Conservation (phyloP, 148 eudicot genomes). For the Oxyria digyna region DNA sequence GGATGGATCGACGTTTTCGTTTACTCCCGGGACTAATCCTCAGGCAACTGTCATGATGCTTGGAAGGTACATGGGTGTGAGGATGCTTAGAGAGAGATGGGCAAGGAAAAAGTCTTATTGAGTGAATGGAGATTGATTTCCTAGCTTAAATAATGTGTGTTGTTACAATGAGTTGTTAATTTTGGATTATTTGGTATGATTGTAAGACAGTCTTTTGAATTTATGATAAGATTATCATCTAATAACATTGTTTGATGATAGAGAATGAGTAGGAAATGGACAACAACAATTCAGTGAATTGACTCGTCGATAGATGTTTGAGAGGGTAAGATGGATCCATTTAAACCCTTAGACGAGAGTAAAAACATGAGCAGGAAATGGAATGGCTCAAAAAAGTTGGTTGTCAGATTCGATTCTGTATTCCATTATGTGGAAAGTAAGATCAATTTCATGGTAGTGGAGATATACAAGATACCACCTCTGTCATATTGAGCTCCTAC, state of each 20-base stretch:
- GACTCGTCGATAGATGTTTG: too few relatives aligned
- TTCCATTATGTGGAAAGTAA: neutral
- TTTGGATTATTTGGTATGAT: neutral
- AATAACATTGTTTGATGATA: neutral
- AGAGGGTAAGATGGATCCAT: too few relatives aligned
- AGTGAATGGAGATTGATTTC: neutral
- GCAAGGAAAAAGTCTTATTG: slow-evolving; percentile 15
- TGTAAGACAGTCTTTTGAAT: too few relatives aligned
- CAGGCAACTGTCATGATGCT: slow-evolving; percentile 82
- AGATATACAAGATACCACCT: neutral
- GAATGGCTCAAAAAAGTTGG: too few relatives aligned
- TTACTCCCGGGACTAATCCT: slow-evolving; percentile 71
- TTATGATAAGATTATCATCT: neutral
- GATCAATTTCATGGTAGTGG: slow-evolving; percentile 1
- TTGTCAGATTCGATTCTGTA: neutral
- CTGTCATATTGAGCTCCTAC: too few relatives aligned
- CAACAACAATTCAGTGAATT: too few relatives aligned
- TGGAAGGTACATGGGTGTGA: slow-evolving; percentile 89
- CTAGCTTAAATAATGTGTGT: neutral
- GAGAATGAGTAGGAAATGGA: neutral
- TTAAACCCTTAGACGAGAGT: too few relatives aligned
- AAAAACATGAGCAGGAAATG: neutral
- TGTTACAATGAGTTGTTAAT: neutral
- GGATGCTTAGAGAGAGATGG: slow-evolving; percentile 29
- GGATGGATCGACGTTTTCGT: slow-evolving; percentile 54